These are phyloP conservation scores for Bonnemaisonia californica DNA, from an alignment of 31 red algal species.

Conservation along the genomic window DNA sequence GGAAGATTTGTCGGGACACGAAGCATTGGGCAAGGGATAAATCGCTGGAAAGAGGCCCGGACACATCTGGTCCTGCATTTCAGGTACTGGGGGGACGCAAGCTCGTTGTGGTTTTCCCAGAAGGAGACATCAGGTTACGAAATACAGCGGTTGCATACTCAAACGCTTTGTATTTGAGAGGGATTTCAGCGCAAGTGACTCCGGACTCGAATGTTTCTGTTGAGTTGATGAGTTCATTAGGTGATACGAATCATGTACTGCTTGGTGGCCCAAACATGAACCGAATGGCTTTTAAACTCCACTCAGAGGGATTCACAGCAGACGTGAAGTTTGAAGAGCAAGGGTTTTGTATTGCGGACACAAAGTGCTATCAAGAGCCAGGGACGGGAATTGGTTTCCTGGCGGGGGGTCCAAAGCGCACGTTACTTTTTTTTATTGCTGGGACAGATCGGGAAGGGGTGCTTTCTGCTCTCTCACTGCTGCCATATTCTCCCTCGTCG, in stretches of 20 bases:
- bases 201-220: conserved; percentile 41
- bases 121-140: conserved; percentile 24
- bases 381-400: conserved; percentile 64
- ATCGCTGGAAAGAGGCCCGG: conserved; percentile 19
- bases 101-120: conserved; percentile 52
- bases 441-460: conserved; percentile 40
- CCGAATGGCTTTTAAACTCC: conserved; percentile 23
- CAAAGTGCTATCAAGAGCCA: conserved; percentile 20
- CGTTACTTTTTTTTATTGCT: conserved; percentile 34
- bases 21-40: neutral
- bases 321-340: conserved; percentile 14
- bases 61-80: conserved; percentile 33
- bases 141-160: conserved; percentile 38
- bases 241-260: conserved; percentile 37
- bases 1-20: conserved; percentile 9
- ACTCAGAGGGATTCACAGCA: neutral
- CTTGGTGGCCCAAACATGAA: conserved; percentile 47
- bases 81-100: conserved; percentile 35
- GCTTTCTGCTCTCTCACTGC: conserved; percentile 30
- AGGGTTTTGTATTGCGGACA: conserved; percentile 4
- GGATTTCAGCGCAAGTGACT: conserved; percentile 39
- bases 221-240: conserved; percentile 8
- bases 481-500: conserved; percentile 58
- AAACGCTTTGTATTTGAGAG: conserved; percentile 47
- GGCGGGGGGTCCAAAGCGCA: conserved; percentile 24